Evolutionary conservation across 2,329 filamentous ascomycete genomes (phyloP), one percentile per base, ranked within the genome.

Genomic region (Claviceps quebecensis): DNA sequence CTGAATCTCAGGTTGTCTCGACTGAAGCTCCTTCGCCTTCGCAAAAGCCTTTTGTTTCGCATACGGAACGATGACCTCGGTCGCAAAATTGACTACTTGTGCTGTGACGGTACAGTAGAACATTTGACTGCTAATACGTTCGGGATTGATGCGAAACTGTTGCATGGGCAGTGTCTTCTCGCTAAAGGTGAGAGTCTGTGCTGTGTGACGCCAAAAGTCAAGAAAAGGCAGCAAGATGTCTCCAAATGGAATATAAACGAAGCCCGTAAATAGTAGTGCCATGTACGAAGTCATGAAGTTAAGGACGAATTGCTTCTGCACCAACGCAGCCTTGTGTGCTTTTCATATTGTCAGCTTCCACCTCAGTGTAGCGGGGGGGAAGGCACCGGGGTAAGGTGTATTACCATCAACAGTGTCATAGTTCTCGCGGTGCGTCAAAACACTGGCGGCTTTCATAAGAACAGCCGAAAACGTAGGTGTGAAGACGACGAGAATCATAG

Each of bases 221-320:
- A 98, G 79, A 62, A 94, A 86, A 0, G 93, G 91, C 0, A 93
- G 81, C 11, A 98, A 79, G 45, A 88, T 68, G 54, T 82, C 80
- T 14, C 87, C 91, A 60, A 97, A 97, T 0, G 91, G 91, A 19
- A 95, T 87, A 61, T 96, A 97, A 56, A 96, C 81, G 59, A 96
- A 97, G 0, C 90, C 87, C 0, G 90, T 96, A 17, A 97, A 77
- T 62, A 95, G 83, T n/a, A 94, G 83, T 1, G 88, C 86, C 49
- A 95, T 81, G 65, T 96, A 97, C 0, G 90, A 95, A 5, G 89
- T 95, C 68, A 97, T 91, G 68, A 96, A 95, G 71, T 96, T 95
- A 61, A 97, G 79, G 14, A 97, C 82, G 61, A 98, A 97, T 37
- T 95, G 85, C 72, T 98, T 98, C 53, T 87, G 83, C 0, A 93